A percentile compares a stretch with the other conserved stretches of the same genome.
Conservation (phyloP, 768 basidiomycete species). For the Amanita brunnescens region DNA sequence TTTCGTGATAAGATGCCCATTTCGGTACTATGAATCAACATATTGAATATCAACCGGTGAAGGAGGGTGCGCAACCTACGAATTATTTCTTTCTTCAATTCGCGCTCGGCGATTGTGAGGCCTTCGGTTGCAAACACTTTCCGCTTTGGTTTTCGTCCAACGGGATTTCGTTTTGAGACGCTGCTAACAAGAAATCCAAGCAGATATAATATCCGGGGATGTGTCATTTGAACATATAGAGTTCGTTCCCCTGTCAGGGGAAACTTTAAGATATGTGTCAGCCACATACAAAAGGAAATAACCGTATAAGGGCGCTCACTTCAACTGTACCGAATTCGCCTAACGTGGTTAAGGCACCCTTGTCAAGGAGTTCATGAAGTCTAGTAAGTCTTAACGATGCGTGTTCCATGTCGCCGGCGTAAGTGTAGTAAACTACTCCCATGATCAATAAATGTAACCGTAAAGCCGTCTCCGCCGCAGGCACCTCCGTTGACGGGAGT, state of each 20-base stretch:
- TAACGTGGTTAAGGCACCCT: slow-evolving; percentile 34
- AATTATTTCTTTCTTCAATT: slow-evolving; percentile 30
- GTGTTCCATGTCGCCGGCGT: slow-evolving; percentile 39
- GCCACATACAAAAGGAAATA: not conserved
- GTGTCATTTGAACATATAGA: slow-evolving; percentile 51
- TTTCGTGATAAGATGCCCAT: slow-evolving; percentile 47
- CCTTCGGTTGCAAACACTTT: slow-evolving; percentile 65
- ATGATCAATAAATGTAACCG: slow-evolving; percentile 55
- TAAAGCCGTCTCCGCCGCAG: slow-evolving; percentile 22
- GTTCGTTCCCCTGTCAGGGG: slow-evolving; percentile 31
- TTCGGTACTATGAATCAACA: slow-evolving; percentile 33
- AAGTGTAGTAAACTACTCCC: slow-evolving; percentile 52
- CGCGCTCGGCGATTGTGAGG: slow-evolving; percentile 38
- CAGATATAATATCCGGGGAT: slow-evolving; percentile 55
- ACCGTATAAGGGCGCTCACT: slow-evolving; percentile 12
- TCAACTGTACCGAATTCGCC: slow-evolving; percentile 27
- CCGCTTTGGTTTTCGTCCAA: slow-evolving; percentile 67
- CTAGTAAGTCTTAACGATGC: slow-evolving; percentile 44
- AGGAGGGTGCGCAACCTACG: slow-evolving; percentile 21
- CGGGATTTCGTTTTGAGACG: slow-evolving; percentile 60
- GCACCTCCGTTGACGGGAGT: slow-evolving; percentile 6
- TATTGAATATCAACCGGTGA: slow-evolving; percentile 3
- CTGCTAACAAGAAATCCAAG: slow-evolving; percentile 62
- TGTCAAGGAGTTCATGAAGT: slow-evolving; percentile 63
- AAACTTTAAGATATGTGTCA: slow-evolving; percentile 22